Evolutionary conservation across 371 early-diverging fungal genomes (phyloP), one percentile per base, ranked within the genome.

Genomic region (Apophysomyces elegans): DNA sequence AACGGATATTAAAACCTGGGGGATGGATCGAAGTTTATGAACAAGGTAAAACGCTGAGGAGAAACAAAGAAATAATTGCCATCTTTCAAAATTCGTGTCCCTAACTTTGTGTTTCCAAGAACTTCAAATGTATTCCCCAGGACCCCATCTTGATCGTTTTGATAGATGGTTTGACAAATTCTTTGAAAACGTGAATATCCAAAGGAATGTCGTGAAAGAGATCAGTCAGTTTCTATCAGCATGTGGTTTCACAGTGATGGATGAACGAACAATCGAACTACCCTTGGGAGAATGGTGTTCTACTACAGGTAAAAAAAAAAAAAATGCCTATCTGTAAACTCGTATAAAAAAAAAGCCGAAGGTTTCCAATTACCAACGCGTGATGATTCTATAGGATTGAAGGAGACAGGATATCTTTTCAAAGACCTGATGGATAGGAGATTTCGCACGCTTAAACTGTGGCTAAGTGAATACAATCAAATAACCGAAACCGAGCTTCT

Each of bases 1-100:
- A 62, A 59, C 67, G 80, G 1, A 63, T 80, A 32, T 38, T 80
- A 18, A 75, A 77, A 56, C 77, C 77, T 4, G 74, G 70, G n/a
- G 74, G 74, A n/a, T 69, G 65, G 61, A 44, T 69, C 4, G 74
- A 73, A 43, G 47, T 67, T 3, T 65, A 62, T 36, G 72, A 73
- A 50, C 66, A 54, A 61, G 65, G 65, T 65, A 60, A 12, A 12
- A 45, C 26, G n/a, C 18, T 0, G 32, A 11, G 18, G 26, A 1
- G 26, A 26, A 26, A 26, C 26, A 56, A 56, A 56, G 16, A 0
- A 5, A 12, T 12, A 9, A 43, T 43, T 43, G 9, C 12, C 9
- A 12, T 43, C 4, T 12, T 9, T 18, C 46, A 12, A 13, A n/a
- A 13, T 5, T 0, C 3, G 16, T 13, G 13, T 26, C 16, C 21